A percentile compares a stretch with the other conserved stretches of the same genome.
phyloP scores from a whole-genome alignment of 2,329 filamentous ascomycete species.

The Arachnopeziza araneosa region DNA sequence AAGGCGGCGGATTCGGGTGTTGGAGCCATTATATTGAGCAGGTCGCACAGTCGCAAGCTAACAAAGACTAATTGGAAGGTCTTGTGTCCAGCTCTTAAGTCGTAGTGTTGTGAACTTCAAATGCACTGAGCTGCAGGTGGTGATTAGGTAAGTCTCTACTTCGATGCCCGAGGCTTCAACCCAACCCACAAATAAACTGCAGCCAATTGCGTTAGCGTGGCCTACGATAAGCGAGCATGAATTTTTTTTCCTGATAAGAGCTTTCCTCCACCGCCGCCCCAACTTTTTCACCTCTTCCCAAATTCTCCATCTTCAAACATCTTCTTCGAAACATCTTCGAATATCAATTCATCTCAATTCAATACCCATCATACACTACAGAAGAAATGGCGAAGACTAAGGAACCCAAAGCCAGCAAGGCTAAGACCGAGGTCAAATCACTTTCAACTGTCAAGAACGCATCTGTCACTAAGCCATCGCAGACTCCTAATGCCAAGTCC shows the following conservation, averaged over 20 bases:
- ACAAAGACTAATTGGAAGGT: background rate
- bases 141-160: background rate
- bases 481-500: conserved; percentile 60
- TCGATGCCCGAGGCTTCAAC: background rate
- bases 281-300: conserved; percentile 14
- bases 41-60: background rate
- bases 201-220: background rate
- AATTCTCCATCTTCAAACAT: conserved; percentile 3
- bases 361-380: conserved; percentile 2
- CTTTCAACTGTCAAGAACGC: conserved; percentile 56
- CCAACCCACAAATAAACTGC: too few relatives aligned
- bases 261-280: conserved; percentile 18
- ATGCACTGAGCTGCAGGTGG: background rate
- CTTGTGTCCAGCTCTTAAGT: background rate
- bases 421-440: conserved; percentile 42
- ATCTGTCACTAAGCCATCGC: conserved; percentile 61
- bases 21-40: conserved; percentile 50
- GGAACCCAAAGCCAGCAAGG: conserved; percentile 51
- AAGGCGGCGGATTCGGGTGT: conserved; percentile 78
- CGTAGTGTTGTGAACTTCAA: background rate
- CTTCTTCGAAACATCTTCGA: conserved; percentile 5
- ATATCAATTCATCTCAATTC: background rate
- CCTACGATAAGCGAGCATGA: conserved; percentile 19
- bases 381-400: conserved; percentile 60
- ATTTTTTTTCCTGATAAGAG: conserved; percentile 27